These are phyloP conservation scores for Pythium graminicola DNA, from an alignment of 352 stramenopile genomes.

Conservation along the genomic window DNA sequence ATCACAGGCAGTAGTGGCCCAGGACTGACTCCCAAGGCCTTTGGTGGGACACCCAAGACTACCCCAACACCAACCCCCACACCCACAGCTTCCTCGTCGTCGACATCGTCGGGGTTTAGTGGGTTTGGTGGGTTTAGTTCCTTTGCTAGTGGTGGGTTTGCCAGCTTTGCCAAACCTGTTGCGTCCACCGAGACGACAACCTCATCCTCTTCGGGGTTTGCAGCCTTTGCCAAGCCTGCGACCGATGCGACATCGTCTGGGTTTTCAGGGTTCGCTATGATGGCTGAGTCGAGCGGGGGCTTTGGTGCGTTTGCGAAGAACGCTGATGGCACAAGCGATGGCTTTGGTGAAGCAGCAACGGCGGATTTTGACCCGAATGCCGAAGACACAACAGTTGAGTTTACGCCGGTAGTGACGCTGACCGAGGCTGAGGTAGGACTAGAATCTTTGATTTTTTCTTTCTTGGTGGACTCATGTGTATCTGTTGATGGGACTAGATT, in stretches of 20 bases:
- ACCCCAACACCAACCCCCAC: slow-evolving; percentile 1
- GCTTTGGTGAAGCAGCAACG: slow-evolving; percentile 30
- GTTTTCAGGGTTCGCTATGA: slow-evolving; percentile 16
- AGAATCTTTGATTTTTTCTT: no score
- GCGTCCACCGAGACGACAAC: slow-evolving; percentile 12
- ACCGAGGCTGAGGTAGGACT: slow-evolving; percentile 64
- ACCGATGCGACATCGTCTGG: not conserved
- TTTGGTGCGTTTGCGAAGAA: slow-evolving; percentile 20
- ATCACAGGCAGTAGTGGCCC: slow-evolving; percentile 9
- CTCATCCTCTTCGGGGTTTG: slow-evolving; percentile 30
- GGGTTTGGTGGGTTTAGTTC: slow-evolving; percentile 56
- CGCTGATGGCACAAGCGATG: slow-evolving; percentile 11
- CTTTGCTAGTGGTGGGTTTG: slow-evolving; percentile 47
- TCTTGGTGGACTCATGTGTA: no score
- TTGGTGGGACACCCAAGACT: not conserved
- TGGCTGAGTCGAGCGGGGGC: slow-evolving; percentile 11
- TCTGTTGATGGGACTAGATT: no score
- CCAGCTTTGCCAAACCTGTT: slow-evolving; percentile 35
- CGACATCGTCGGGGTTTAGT: slow-evolving; percentile 30
- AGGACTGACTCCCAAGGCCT: slow-evolving; percentile 11
- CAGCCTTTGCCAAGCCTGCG: slow-evolving; percentile 10
- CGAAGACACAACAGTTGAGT: slow-evolving; percentile 29
- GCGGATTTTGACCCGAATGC: slow-evolving; percentile 40
- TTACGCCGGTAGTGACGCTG: slow-evolving; percentile 40
- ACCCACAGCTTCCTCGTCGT: not conserved